Evolutionary conservation across 179 eudicot genomes (phyloP).

Genomic region (Sideroxylon spinosum): DNA sequence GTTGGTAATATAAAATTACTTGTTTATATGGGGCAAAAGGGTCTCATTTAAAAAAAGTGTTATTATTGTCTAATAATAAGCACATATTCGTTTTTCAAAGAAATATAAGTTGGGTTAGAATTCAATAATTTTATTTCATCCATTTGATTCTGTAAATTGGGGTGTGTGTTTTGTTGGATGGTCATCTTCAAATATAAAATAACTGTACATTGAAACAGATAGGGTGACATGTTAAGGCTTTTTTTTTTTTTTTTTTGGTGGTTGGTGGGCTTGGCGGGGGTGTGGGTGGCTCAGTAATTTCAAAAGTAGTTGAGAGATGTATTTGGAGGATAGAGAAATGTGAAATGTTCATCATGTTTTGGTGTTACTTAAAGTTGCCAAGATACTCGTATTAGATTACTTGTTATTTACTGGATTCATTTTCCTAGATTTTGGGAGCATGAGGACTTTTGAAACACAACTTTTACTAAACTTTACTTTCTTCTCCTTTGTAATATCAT

Average conservation of each 20-base stretch:
- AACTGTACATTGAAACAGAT: neutral
- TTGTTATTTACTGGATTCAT: neutral
- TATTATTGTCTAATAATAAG: neutral
- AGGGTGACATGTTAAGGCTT: neutral
- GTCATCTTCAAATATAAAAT: neutral
- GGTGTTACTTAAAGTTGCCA: neutral
- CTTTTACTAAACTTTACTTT: neutral
- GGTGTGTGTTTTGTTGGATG: neutral
- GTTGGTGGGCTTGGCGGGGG: neutral
- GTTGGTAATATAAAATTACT: neutral
- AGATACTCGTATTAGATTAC: neutral
- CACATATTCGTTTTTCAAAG: no score
- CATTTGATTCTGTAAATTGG: no score
- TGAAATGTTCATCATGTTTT: neutral
- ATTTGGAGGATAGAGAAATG: conserved; percentile 3
- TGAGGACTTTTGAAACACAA: neutral
- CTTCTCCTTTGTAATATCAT: neutral
- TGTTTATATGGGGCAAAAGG: neutral
- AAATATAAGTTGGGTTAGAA: neutral
- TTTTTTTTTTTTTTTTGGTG: neutral
- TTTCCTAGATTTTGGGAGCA: neutral
- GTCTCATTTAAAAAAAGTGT: neutral
- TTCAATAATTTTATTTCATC: neutral
- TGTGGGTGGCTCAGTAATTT: neutral
- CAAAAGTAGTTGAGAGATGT: neutral